Percentiles rank a stretch among this genome's conserved stretches.
Conservation (phyloP, 306 rosid genomes). For the Cicer chorassanicum region DNA sequence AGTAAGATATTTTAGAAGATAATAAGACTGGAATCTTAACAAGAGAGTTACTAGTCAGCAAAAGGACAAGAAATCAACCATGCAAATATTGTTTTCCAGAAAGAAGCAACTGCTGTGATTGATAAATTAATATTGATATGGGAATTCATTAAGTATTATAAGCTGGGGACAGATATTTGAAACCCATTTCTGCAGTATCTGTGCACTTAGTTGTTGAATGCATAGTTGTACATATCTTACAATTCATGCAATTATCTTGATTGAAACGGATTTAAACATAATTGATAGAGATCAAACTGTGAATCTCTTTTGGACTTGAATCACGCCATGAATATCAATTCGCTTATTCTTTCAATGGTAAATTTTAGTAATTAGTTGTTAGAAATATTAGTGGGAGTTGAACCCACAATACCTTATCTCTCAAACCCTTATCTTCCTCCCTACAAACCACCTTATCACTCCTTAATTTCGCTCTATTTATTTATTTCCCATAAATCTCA, state of each 20-base stretch:
- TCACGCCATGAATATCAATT: background rate
- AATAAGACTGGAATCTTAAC: background rate
- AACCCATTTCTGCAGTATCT: background rate
- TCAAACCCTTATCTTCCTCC: background rate
- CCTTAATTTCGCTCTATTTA: background rate
- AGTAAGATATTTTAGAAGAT: background rate
- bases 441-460: background rate
- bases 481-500: no score
- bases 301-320: slow-evolving; percentile 6
- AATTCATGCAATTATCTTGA: background rate
- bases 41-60: slow-evolving; percentile 3
- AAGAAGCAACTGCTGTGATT: background rate
- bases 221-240: background rate
- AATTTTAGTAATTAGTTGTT: background rate
- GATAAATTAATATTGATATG: slow-evolving; percentile 5
- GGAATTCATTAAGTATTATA: slow-evolving; percentile 9
- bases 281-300: background rate
- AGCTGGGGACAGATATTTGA: slow-evolving; percentile 6
- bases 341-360: background rate
- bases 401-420: background rate
- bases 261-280: background rate
- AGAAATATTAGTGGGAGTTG: background rate
- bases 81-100: slow-evolving; percentile 3
- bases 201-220: background rate
- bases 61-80: slow-evolving; percentile 27